Evolutionary conservation across 2,329 filamentous ascomycete genomes (phyloP), one percentile per base, ranked within the genome.

Genomic region (Aspergillus eucalypticola): DNA sequence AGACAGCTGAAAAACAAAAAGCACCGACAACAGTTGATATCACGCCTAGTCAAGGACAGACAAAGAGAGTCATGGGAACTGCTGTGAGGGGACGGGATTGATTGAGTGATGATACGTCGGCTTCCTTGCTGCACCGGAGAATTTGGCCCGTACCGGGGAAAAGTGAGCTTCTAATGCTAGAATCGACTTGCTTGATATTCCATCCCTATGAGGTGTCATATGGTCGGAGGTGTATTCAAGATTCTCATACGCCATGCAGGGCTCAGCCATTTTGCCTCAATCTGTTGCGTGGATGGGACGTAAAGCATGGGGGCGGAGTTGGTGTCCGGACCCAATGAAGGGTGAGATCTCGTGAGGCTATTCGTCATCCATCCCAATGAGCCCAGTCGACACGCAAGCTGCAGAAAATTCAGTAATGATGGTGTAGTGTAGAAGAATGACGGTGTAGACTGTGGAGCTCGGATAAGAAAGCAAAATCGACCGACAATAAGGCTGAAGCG

Each of bases 111-210:
- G 46, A 50, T 29, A 50, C 46, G 25, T 29, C 8, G 46, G 32
- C 46, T 27, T 50, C 46, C 46, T 50, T 50, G 46, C 46, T 50
- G 46, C 23, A 15, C 15, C 46, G 46, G 46, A 50, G 25, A 50
- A 32, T 50, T 29, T 17, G 46, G 17, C 15, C 46, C 46, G 46
- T 29, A 29, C 46, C 46, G 25, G 29, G 23, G 21, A 23, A 27
- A 50, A 5, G 23, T 8, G 46, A 50, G 29, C 11, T 13, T 49
- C 46, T 50, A 29, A 17, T 27, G 27, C 25, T 32, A 44, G 13
- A 44, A 17, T 32, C n/a, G 46, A 50, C 46, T 35, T 50, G 46
- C 44, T 29, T 44, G 10, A 6, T 8, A 23, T n/a, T 29, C 7
- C 44, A 49, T 48, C 19, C 11, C 44, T 23, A n/a, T 17, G 23